Percentiles rank a stretch among this genome's conserved stretches.
These are phyloP conservation scores for Endocalyx cinctus DNA, from an alignment of 2,329 filamentous ascomycete genomes.

Conservation along the genomic window DNA sequence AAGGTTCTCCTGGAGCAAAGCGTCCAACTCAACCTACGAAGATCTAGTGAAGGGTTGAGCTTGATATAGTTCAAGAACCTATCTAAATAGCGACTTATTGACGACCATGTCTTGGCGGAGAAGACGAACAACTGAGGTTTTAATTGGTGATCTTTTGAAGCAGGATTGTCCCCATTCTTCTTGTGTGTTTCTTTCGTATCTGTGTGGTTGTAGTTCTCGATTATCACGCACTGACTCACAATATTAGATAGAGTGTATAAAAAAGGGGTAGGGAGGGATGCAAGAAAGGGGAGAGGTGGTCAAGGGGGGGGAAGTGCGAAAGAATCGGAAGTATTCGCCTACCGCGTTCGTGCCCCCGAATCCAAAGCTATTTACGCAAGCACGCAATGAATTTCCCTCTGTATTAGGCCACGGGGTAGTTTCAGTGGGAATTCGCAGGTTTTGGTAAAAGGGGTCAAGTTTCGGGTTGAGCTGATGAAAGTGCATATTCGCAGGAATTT, in stretches of 20 bases:
- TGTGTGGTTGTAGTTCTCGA: slow-evolving; percentile 5
- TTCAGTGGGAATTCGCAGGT: slow-evolving; percentile 1
- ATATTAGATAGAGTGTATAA: too few species aligned
- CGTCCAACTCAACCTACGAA: not conserved
- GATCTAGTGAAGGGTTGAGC: not conserved
- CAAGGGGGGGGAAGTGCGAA: too few species aligned
- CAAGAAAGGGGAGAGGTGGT: too few species aligned
- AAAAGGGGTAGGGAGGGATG: too few species aligned
- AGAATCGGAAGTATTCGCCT: too few species aligned
- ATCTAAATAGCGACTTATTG: not conserved
- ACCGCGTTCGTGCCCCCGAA: slow-evolving; percentile 9
- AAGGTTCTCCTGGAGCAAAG: not conserved
- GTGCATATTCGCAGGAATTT: slow-evolving; percentile 9
- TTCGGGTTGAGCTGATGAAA: slow-evolving; percentile 4
- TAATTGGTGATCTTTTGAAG: too few species aligned
- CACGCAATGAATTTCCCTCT: not conserved
- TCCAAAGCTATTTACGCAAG: slow-evolving; percentile 2
- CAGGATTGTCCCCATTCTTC: too few species aligned
- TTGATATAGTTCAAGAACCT: not conserved
- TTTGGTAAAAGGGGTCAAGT: slow-evolving; percentile 2
- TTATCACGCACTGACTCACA: too few species aligned
- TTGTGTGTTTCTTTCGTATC: too few species aligned
- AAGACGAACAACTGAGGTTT: slow-evolving; percentile 1
- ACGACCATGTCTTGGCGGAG: slow-evolving; percentile 1
- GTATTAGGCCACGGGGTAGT: slow-evolving; percentile 3